These are phyloP conservation scores for Physocladia obscura DNA, from an alignment of 192 early-diverging fungal species.

Conservation along the genomic window DNA sequence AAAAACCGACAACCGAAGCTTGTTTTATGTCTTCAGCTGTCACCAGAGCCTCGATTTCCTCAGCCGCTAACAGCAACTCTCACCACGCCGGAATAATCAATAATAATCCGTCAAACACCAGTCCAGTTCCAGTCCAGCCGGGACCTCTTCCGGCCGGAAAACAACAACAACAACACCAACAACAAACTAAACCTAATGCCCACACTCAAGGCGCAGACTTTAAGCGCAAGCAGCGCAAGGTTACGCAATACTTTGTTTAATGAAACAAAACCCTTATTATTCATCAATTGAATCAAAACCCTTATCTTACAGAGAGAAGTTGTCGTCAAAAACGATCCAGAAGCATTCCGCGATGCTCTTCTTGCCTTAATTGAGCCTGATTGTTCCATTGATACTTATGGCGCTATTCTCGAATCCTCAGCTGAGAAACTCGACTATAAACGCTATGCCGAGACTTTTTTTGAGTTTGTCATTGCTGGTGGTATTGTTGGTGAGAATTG, in stretches of 20 bases:
- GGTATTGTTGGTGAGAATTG: slow-evolving; percentile 74
- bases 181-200: no score
- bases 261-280: neutral
- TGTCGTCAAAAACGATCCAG: slow-evolving; percentile 70
- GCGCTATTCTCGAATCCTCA: slow-evolving; percentile 71
- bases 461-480: slow-evolving; percentile 90
- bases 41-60: no score
- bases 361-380: slow-evolving; percentile 54
- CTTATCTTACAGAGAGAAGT: slow-evolving; percentile 54
- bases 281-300: neutral
- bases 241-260: neutral
- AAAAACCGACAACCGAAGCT: no score
- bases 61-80: no score
- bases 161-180: no score
- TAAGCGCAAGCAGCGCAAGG: slow-evolving; percentile 53
- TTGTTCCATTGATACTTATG: slow-evolving; percentile 71
- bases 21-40: no score
- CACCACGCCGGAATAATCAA: no score
- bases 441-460: slow-evolving; percentile 91
- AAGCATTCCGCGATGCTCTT: slow-evolving; percentile 53
- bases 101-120: no score
- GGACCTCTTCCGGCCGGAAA: no score
- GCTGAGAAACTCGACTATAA: slow-evolving; percentile 91
- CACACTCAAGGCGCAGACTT: slow-evolving; percentile 32
- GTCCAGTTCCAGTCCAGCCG: no score